Percentiles rank a stretch among this genome's conserved stretches.
Evolutionary conservation across 164 flowering plant genomes (phyloP).

Genomic region (Vitis rotundifolia): DNA sequence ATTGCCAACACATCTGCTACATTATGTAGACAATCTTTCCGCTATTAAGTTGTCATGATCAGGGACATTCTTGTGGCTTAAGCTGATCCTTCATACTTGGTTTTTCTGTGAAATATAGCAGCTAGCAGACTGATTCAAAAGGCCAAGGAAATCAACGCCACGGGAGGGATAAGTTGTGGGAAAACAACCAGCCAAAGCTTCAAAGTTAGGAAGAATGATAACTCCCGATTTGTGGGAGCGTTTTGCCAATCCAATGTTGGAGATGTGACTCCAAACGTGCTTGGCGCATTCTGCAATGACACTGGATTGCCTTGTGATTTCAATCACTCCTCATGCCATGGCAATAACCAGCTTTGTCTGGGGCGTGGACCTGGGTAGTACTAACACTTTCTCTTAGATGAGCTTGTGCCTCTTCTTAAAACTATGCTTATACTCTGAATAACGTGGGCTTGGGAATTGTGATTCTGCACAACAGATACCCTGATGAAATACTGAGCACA

Average conservation of each 20-base stretch:
- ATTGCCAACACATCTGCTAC: background rate
- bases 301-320: slow-evolving; percentile 58
- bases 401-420: too few species aligned
- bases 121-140: slow-evolving; percentile 16
- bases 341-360: slow-evolving; percentile 48
- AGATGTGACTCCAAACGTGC: slow-evolving; percentile 66
- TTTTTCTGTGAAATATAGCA: slow-evolving; percentile 6
- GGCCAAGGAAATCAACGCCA: slow-evolving; percentile 36
- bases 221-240: slow-evolving; percentile 51
- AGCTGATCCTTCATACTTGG: too few species aligned
- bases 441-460: too few species aligned
- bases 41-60: too few species aligned
- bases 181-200: slow-evolving; percentile 35
- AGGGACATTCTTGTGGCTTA: too few species aligned
- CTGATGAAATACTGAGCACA: slow-evolving; percentile 65
- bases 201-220: slow-evolving; percentile 49
- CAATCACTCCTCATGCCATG: slow-evolving; percentile 57
- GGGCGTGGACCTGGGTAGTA: slow-evolving; percentile 72
- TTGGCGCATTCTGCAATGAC: slow-evolving; percentile 64
- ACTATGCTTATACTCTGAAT: too few species aligned
- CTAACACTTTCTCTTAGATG: background rate
- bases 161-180: slow-evolving; percentile 42
- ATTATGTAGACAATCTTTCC: background rate
- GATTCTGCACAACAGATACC: slow-evolving; percentile 40
- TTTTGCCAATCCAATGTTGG: slow-evolving; percentile 78